Evolutionary conservation across 345 rosid genomes (phyloP).

Genomic region (Euphorbia tirucalli): DNA sequence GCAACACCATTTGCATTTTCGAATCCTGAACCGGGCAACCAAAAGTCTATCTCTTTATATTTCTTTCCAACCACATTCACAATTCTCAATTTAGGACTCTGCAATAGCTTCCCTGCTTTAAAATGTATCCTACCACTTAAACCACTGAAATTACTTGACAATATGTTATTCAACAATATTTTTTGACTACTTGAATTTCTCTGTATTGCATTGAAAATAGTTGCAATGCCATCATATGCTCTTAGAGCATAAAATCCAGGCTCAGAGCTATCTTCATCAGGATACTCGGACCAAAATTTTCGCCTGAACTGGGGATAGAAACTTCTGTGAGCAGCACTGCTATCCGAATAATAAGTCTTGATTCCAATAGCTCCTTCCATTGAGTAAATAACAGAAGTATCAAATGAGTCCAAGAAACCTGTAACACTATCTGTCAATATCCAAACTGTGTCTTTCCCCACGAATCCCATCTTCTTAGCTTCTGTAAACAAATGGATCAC

Average conservation of each 20-base stretch:
- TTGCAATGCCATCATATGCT: conserved; percentile 44
- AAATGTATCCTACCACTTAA: conserved; percentile 43
- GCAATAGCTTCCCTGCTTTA: conserved; percentile 16
- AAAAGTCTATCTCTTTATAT: conserved; percentile 40
- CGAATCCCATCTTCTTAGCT: conserved; percentile 36
- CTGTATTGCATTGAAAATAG: conserved; percentile 17
- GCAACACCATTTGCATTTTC: not conserved
- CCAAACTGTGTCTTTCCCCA: conserved; percentile 46
- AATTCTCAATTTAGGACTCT: conserved; percentile 21
- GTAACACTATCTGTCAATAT: conserved; percentile 34
- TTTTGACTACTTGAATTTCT: not conserved
- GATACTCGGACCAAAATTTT: conserved; percentile 20
- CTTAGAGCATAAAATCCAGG: conserved; percentile 36
- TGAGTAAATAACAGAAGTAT: conserved; percentile 36
- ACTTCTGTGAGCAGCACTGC: conserved; percentile 7
- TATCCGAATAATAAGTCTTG: conserved; percentile 25
- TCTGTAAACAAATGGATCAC: conserved; percentile 35
- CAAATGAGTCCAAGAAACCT: conserved; percentile 31
- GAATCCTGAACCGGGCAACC: conserved; percentile 39
- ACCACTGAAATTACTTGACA: conserved; percentile 33
- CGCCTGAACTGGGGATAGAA: conserved; percentile 28
- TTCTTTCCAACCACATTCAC: conserved; percentile 42
- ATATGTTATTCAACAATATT: conserved; percentile 18
- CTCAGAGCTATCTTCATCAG: conserved; percentile 26
- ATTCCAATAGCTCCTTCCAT: conserved; percentile 52